Base-by-base conservation (phyloP, 2,329 filamentous ascomycete genomes). In the Cyphellophora europaea region DNA sequence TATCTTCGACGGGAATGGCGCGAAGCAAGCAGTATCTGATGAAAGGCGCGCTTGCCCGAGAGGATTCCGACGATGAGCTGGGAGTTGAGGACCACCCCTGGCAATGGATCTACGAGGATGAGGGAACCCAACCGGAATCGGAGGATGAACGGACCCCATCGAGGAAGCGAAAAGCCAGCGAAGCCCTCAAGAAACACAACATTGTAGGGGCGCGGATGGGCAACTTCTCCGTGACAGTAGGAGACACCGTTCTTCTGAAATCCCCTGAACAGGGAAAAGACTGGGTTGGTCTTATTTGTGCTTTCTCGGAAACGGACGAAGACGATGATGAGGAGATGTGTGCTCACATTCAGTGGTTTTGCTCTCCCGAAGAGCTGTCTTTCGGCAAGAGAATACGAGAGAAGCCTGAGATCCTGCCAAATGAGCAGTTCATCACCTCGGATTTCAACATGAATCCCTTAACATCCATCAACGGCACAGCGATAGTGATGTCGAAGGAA, bases 301-400 rank as follows among this genome's bases (percentile, higher is more conserved):
- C 84, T 28, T 94, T 98, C 47, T 55, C 79, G 25, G 78, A 89
- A 30, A 74, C 79, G 19, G 78, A 82, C 30, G 72, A 83, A 13
- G 78, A 82, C 10, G 79, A 77, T 3, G 74, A 82, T 28, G 56
- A 66, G 11, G 65, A 68, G 43, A 95, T 86, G 66, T 77, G 79
- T 16, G 89, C 83, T 36, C 82, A 81, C 43, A 91, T 98, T 53
- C 80, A 95, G 71, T 98, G 91, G 91, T 95, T 98, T 55, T 62
- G 61, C 14, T 87, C 84, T 1, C 86, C 84, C 0, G 83, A 93
- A 50, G 83, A 82, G 51, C 89, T 96, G 60, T 85, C 41, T 8
- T 43, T 39, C 29, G 45, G 43, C 6, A 89, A 84, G 61, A 93
- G 91, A 28, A 49, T 45, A 28, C 30, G 19, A 14, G 39, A 39